Conservation (phyloP, 2,329 filamentous ascomycete species). For the Alternaria sp. region DNA sequence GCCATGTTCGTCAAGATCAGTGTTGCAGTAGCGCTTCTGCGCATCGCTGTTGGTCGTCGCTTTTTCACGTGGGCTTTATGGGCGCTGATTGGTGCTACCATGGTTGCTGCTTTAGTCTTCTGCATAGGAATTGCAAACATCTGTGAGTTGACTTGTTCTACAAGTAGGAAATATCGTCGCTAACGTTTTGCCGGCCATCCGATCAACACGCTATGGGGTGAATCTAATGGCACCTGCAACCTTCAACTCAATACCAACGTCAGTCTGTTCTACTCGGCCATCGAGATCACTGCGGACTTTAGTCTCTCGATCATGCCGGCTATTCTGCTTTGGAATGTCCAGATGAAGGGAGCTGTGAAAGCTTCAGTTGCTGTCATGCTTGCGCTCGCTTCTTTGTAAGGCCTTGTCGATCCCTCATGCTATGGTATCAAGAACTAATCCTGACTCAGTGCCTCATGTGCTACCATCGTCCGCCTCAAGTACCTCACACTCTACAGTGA, state of each 20-base stretch:
- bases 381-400: constrained; percentile 51
- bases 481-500: constrained; percentile 52
- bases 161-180: background rate
- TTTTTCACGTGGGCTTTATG: constrained; percentile 18
- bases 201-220: constrained; percentile 29
- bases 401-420: background rate
- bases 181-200: constrained; percentile 14
- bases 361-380: constrained; percentile 50
- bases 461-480: constrained; percentile 51
- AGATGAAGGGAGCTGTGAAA: constrained; percentile 49
- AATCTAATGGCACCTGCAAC: constrained; percentile 25
- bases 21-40: constrained; percentile 26
- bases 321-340: constrained; percentile 29
- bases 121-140: constrained; percentile 27
- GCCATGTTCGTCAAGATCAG: constrained; percentile 30
- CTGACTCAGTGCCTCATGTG: constrained; percentile 42
- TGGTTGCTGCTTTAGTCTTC: constrained; percentile 24
- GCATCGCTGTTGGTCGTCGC: constrained; percentile 19
- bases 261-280: constrained; percentile 28
- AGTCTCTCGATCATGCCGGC: constrained; percentile 26
- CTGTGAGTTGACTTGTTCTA: constrained; percentile 8
- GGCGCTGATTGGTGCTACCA: constrained; percentile 18
- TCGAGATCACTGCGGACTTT: constrained; percentile 28
- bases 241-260: constrained; percentile 28
- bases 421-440: background rate